Conservation (phyloP, 2,329 filamentous ascomycete species). For the Beauveria medogensis region DNA sequence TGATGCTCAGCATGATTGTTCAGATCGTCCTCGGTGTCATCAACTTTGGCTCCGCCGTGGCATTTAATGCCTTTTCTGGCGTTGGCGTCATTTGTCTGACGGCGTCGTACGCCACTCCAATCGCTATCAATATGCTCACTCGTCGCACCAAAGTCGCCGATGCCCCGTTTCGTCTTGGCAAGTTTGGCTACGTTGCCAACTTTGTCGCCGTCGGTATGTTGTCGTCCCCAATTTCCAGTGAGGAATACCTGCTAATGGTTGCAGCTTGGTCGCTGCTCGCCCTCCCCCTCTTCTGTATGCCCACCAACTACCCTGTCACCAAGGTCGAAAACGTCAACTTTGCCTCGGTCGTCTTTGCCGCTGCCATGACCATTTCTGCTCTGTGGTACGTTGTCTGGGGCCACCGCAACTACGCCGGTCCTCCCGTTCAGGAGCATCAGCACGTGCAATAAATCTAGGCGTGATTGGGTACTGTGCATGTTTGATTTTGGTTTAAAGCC, state of each 20-base stretch:
- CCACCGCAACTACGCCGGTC: conserved; percentile 59
- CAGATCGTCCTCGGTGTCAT: conserved; percentile 57
- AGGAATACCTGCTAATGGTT: conserved; percentile 11
- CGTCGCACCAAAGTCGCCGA: conserved; percentile 51
- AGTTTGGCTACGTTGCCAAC: conserved; percentile 54
- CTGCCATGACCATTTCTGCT: conserved; percentile 51
- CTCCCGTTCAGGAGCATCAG: conserved; percentile 38
- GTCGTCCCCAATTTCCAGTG: not conserved
- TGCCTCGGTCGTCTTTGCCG: conserved; percentile 65
- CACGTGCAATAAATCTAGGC: conserved; percentile 1
- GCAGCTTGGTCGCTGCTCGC: conserved; percentile 59
- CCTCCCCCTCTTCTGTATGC: conserved; percentile 69
- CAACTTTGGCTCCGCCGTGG: conserved; percentile 60
- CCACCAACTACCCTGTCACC: conserved; percentile 52
- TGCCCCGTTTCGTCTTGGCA: conserved; percentile 54
- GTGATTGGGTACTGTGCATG: conserved; percentile 2
- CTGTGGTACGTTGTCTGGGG: conserved; percentile 65
- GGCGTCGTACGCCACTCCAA: conserved; percentile 58
- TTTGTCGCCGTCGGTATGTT: conserved; percentile 53
- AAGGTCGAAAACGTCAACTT: conserved; percentile 57
- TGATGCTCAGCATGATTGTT: conserved; percentile 62
- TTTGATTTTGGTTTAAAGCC: not conserved
- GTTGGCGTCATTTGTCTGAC: conserved; percentile 64
- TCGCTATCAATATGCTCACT: conserved; percentile 53
- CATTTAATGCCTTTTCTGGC: conserved; percentile 66